Percentiles rank a stretch among this genome's conserved stretches.
Conservation (phyloP, 2,329 filamentous ascomycete species). For the Aphanocladium album region DNA sequence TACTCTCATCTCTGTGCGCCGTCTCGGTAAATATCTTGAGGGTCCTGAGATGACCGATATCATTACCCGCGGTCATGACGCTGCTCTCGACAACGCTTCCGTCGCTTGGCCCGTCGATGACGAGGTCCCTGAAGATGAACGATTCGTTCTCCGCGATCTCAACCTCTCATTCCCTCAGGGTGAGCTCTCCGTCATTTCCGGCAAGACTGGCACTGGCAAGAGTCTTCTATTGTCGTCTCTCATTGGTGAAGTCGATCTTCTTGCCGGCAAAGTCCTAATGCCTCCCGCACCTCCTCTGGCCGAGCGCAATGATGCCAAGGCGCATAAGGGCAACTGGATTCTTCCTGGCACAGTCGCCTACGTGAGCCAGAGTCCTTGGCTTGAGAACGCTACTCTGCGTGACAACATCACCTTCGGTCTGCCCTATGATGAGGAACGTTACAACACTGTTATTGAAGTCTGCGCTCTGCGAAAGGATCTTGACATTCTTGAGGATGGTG, state of each 20-base stretch:
- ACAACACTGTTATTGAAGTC: slow-evolving; percentile 63
- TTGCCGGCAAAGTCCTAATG: slow-evolving; percentile 56
- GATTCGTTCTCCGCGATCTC: slow-evolving; percentile 62
- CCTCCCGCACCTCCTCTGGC: slow-evolving; percentile 44
- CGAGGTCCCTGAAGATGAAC: slow-evolving; percentile 49
- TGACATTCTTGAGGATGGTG: slow-evolving; percentile 69
- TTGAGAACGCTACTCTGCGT: slow-evolving; percentile 73
- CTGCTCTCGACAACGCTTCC: slow-evolving; percentile 62
- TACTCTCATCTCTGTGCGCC: slow-evolving; percentile 64
- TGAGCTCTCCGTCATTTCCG: slow-evolving; percentile 69
- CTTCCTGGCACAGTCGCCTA: slow-evolving; percentile 66
- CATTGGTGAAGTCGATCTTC: slow-evolving; percentile 67
- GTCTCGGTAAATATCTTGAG: slow-evolving; percentile 66
- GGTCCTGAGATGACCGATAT: slow-evolving; percentile 58
- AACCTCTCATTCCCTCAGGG: slow-evolving; percentile 62
- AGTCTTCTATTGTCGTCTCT: slow-evolving; percentile 69
- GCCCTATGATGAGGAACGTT: slow-evolving; percentile 63
- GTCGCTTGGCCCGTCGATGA: slow-evolving; percentile 71
- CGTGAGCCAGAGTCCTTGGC: slow-evolving; percentile 77
- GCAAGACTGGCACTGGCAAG: slow-evolving; percentile 74
- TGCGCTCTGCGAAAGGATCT: slow-evolving; percentile 74
- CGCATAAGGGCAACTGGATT: slow-evolving; percentile 62
- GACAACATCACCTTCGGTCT: slow-evolving; percentile 77
- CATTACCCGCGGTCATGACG: slow-evolving; percentile 50
- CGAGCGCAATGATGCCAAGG: slow-evolving; percentile 57